phyloP scores from a whole-genome alignment of 2,329 filamentous ascomycete species.

The Calonectria henricotiae region DNA sequence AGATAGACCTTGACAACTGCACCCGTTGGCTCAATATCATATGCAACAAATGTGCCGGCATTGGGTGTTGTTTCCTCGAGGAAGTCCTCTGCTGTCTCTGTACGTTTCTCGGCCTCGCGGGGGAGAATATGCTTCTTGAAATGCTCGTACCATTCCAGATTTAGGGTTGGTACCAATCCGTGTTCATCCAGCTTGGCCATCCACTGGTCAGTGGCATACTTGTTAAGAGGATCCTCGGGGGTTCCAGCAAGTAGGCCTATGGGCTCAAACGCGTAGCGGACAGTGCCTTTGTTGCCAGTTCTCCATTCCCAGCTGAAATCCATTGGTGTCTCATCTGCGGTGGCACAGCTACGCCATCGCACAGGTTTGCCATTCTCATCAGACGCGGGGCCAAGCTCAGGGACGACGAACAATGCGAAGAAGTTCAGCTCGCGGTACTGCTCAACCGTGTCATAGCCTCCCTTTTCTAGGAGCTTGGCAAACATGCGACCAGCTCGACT shows the following conservation, averaged over 20 bases:
- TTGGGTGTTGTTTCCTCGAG: conserved; percentile 17
- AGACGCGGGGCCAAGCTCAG: conserved; percentile 5
- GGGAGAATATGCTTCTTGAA: conserved; percentile 14
- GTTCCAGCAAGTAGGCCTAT: conserved; percentile 7
- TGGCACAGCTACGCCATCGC: conserved; percentile 18
- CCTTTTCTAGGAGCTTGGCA: conserved; percentile 1
- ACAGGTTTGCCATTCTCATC: conserved; percentile 9
- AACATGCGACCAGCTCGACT: conserved; percentile 1
- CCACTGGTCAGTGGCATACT: conserved; percentile 14
- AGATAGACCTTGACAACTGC: conserved; percentile 19
- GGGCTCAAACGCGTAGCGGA: conserved; percentile 14
- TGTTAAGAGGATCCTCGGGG: conserved; percentile 12
- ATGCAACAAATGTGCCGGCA: conserved; percentile 17
- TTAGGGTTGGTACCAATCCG: conserved; percentile 12
- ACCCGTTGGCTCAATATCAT: conserved; percentile 8
- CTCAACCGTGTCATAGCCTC: background rate
- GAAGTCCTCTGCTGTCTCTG: conserved; percentile 7
- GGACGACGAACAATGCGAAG: conserved; percentile 1
- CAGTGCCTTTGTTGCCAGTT: conserved; percentile 9
- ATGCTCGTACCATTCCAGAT: conserved; percentile 15
- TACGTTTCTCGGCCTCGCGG: background rate
- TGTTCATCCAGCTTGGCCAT: conserved; percentile 11
- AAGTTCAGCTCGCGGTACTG: conserved; percentile 22
- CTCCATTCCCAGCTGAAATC: conserved; percentile 20
- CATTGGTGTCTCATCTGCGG: conserved; percentile 3